These are phyloP conservation scores for Suillus discolor DNA, from an alignment of 768 basidiomycete species.

Conservation along the genomic window DNA sequence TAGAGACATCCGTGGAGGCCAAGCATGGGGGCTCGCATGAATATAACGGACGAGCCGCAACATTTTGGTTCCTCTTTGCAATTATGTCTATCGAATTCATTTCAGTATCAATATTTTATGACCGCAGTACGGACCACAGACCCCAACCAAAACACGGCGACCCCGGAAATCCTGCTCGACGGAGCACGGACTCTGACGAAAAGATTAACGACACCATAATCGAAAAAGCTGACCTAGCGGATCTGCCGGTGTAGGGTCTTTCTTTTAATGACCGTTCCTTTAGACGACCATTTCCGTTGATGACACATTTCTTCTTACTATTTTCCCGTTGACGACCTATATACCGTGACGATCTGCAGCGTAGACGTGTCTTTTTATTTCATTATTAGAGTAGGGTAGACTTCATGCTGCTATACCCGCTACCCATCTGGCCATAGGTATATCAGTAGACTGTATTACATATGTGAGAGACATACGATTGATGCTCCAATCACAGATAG, in stretches of 20 bases:
- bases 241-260: not conserved
- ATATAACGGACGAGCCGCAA: constrained; percentile 45
- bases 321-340: not conserved
- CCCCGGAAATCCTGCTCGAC: not conserved
- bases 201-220: not conserved
- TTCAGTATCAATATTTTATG: constrained; percentile 38
- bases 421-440: not conserved
- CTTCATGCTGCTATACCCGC: not conserved
- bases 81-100: constrained; percentile 35
- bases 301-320: not conserved
- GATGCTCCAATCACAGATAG: not conserved
- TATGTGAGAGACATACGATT: not conserved
- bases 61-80: constrained; percentile 47
- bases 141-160: constrained; percentile 5
- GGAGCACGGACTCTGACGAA: no score
- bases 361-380: not conserved
- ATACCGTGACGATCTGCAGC: not conserved
- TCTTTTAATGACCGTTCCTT: not conserved
- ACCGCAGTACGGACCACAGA: constrained; percentile 18
- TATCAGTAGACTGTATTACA: not conserved
- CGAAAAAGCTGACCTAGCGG: not conserved
- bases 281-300: not conserved
- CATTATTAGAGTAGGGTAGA: not conserved
- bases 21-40: constrained; percentile 30
- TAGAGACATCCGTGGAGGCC: constrained; percentile 46